phyloP scores from a whole-genome alignment of 352 stramenopile genomes.

The Pythium myriotylum region DNA sequence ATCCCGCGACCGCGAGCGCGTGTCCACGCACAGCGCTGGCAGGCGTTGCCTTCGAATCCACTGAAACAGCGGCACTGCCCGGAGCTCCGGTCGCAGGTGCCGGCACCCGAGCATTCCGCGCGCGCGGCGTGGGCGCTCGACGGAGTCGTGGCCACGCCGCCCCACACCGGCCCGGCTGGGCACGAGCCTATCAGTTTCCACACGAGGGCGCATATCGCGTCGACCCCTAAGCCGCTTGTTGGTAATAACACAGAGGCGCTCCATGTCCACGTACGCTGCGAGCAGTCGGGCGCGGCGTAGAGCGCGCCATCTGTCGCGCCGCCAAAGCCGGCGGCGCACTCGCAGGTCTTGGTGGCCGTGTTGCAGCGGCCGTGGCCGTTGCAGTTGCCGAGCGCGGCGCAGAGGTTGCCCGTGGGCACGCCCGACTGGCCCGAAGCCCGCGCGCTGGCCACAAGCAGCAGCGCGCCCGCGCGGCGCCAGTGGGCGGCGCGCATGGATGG shows the following conservation, averaged over 20 bases:
- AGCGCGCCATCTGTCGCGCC: slow-evolving; percentile 73
- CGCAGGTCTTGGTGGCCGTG: slow-evolving; percentile 81
- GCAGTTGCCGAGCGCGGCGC: slow-evolving; percentile 79
- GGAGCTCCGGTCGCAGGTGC: slow-evolving; percentile 51
- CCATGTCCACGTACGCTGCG: slow-evolving; percentile 40
- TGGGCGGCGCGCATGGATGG: background rate
- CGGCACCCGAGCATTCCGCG: slow-evolving; percentile 67
- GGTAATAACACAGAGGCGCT: slow-evolving; percentile 4
- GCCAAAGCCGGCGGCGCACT: slow-evolving; percentile 89
- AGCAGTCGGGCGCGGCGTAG: slow-evolving; percentile 88
- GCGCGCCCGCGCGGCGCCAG: background rate
- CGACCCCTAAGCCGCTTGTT: slow-evolving; percentile 20
- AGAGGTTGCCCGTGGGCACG: slow-evolving; percentile 69
- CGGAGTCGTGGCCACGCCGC: slow-evolving; percentile 42
- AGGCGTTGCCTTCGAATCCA: slow-evolving; percentile 74
- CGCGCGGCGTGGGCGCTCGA: slow-evolving; percentile 41
- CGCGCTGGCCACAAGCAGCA: slow-evolving; percentile 5
- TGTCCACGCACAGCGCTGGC: slow-evolving; percentile 56
- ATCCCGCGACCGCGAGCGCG: background rate
- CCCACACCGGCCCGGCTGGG: slow-evolving; percentile 66
- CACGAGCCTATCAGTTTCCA: slow-evolving; percentile 70
- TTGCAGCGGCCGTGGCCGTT: slow-evolving; percentile 90
- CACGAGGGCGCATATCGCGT: no score
- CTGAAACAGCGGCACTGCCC: slow-evolving; percentile 69
- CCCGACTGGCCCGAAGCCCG: slow-evolving; percentile 41